phyloP scores from a whole-genome alignment of 495 filamentous ascomycete species.

The Hyaloscypha finlandica region DNA sequence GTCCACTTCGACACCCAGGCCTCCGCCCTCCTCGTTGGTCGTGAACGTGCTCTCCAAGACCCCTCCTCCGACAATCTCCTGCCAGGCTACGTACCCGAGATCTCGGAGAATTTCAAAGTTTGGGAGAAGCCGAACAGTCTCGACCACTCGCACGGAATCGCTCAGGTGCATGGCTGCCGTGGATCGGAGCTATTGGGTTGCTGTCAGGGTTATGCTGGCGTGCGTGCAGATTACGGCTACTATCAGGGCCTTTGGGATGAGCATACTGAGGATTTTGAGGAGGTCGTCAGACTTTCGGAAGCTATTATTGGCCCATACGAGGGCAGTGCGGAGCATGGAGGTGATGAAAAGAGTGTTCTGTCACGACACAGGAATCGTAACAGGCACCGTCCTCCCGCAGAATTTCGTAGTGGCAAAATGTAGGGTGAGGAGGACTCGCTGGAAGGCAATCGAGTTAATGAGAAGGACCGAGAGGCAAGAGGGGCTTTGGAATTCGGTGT shows the following conservation, averaged over 20 bases:
- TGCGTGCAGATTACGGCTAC: background rate
- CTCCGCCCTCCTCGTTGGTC: background rate
- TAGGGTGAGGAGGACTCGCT: slow-evolving; percentile 1
- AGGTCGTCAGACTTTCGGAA: background rate
- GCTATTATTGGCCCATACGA: background rate
- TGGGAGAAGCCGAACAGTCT: slow-evolving; percentile 1
- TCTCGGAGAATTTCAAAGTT: background rate
- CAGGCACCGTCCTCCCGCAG: slow-evolving; percentile 16
- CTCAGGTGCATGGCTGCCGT: background rate
- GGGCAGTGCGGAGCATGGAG: background rate
- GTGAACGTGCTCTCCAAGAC: background rate
- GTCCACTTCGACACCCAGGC: slow-evolving; percentile 10
- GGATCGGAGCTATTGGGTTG: background rate
- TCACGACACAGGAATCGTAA: slow-evolving; percentile 19
- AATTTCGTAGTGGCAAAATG: slow-evolving; percentile 21
- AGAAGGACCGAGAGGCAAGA: slow-evolving; percentile 13
- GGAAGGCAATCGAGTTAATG: slow-evolving; percentile 22
- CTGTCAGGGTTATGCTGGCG: background rate
- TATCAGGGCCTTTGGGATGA: slow-evolving; percentile 3
- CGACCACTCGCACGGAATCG: background rate
- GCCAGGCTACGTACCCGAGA: background rate
- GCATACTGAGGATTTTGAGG: background rate
- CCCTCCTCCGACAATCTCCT: background rate
- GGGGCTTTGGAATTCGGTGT: slow-evolving; percentile 22
- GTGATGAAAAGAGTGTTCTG: background rate